Base-by-base conservation (phyloP, 495 filamentous ascomycete species). In the Hyaloscypha bicolor region DNA sequence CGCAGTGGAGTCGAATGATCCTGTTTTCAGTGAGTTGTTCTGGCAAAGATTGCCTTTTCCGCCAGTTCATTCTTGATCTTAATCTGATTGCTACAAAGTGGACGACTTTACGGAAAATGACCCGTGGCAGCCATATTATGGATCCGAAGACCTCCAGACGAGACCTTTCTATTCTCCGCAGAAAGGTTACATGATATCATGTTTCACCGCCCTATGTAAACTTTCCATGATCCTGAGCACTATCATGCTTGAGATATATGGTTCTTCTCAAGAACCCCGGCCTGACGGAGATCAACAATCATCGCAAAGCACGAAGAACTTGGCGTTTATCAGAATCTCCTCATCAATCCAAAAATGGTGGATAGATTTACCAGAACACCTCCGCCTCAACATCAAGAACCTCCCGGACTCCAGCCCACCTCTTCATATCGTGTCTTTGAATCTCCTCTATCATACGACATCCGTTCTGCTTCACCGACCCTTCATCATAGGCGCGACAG, bases 191-290 rank as follows among this genome's bases (percentile, higher is more conserved):
- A n/a, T 25, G 19, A 74, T 67, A 55, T 76, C 60, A 60, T 71
- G 39, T 59, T 76, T 67, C 64, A 74, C 55, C 31, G 68, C 12
- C 55, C 63, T 62, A 51, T 71, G 58, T 67, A 74, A 59, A 67
- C 60, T 61, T 30, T 72, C 56, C 51, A 63, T 37, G 60, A 68
- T 63, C 58, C 68, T 72, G 32, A 70, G 35, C 51, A 33, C 51
- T 45, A 70, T 66, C 25, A 62, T 70, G 25, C n/a, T 70, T 9
- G 35, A 66, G 21, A 64, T 70, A 14, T 70, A 70, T 32, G 63
- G 42, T 14, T 32, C 35, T 8, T 63, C 60, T 48, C 42, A 48
- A 12, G 11, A 11, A n/a, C 42, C 42, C 1, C 11, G 42, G 51
- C 32, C 33, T 33, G 12, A 30, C 19, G 5, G 6, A 22, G 31